A percentile compares a stretch with the other conserved stretches of the same genome.
Evolutionary conservation across 176 grass and related monocot species (phyloP).

Genomic region (Alopecurus myosuroides): DNA sequence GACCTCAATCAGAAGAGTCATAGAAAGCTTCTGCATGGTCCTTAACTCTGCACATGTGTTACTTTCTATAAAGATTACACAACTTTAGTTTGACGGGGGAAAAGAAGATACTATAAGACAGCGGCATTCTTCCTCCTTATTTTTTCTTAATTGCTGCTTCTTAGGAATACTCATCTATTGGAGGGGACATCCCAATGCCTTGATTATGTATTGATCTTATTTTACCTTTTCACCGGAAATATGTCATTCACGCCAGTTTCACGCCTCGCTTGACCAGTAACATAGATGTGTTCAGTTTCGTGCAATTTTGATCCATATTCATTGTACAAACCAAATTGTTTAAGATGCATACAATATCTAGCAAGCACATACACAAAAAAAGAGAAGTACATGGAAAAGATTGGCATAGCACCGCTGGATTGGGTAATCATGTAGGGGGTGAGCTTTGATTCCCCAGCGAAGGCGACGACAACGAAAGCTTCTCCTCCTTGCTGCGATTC

Average conservation of each 20-base stretch:
- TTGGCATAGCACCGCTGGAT: too few species aligned
- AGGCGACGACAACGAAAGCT: too few species aligned
- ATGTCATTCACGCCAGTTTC: constrained; percentile 36
- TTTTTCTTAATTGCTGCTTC: constrained; percentile 75
- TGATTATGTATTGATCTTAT: constrained; percentile 45
- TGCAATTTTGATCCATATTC: neutral
- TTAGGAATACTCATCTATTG: constrained; percentile 39
- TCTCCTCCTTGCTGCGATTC: too few species aligned
- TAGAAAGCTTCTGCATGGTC: constrained; percentile 90
- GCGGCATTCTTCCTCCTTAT: constrained; percentile 67
- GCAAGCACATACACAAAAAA: neutral
- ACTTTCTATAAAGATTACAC: too few species aligned
- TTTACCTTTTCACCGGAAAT: constrained; percentile 26
- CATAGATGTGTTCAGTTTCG: neutral
- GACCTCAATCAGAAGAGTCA: constrained; percentile 93
- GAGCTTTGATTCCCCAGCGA: too few species aligned
- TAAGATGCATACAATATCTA: neutral
- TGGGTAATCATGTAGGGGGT: too few species aligned
- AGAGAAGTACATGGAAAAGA: too few species aligned
- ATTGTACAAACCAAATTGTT: neutral
- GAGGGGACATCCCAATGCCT: constrained; percentile 36
- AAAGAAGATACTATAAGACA: neutral
- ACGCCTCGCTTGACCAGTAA: constrained; percentile 23
- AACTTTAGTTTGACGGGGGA: neutral
- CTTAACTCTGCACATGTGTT: constrained; percentile 8